Percentiles rank a stretch among this genome's conserved stretches.
Evolutionary conservation across 495 filamentous ascomycete species (phyloP).

Genomic region (Cairneyella variabilis): DNA sequence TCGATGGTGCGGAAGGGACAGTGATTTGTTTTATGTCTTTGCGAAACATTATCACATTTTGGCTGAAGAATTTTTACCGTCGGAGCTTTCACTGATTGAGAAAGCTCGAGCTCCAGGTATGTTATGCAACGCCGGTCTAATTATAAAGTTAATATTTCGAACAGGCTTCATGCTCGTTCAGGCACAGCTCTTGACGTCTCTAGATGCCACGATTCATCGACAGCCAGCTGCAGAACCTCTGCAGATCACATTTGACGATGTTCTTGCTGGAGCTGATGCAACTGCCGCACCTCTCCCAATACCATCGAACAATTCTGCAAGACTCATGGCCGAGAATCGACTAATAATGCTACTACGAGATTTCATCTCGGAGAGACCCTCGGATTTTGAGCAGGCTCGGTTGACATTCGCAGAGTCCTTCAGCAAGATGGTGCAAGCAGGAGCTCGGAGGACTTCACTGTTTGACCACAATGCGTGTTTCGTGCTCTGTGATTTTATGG

Average conservation of each 20-base stretch:
- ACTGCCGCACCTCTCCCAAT: constrained; percentile 64
- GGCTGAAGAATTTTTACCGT: constrained; percentile 72
- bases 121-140: too few relatives aligned
- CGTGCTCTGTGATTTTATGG: constrained; percentile 86
- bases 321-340: constrained; percentile 89
- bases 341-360: constrained; percentile 84
- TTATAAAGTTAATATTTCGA: constrained; percentile 1
- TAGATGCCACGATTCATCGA: constrained; percentile 85
- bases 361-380: constrained; percentile 68
- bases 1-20: constrained; percentile 87
- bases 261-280: constrained; percentile 69
- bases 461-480: constrained; percentile 91
- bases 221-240: constrained; percentile 53
- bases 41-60: constrained; percentile 87
- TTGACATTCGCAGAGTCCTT: constrained; percentile 79
- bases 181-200: constrained; percentile 73
- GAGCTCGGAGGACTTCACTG: constrained; percentile 70
- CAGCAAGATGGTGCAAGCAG: constrained; percentile 64
- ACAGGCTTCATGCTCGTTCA: constrained; percentile 68
- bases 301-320: constrained; percentile 62
- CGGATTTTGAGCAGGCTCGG: constrained; percentile 50
- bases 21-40: constrained; percentile 91
- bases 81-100: constrained; percentile 52
- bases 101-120: constrained; percentile 71
- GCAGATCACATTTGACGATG: constrained; percentile 71